Conservation (phyloP, 495 filamentous ascomycete genomes). For the Aspergillus cristatus region DNA sequence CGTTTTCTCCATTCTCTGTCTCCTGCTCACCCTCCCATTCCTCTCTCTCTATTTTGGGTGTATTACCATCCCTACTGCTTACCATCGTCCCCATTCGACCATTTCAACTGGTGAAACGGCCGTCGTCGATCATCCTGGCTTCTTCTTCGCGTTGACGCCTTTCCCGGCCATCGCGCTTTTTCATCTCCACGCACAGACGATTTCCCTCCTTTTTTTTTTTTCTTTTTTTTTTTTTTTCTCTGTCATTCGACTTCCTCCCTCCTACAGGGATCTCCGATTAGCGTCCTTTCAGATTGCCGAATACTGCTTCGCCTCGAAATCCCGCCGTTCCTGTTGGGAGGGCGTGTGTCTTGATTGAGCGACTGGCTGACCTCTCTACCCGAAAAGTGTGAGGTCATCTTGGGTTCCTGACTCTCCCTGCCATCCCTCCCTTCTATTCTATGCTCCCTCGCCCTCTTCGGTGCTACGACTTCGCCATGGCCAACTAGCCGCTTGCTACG, state of each 20-base stretch:
- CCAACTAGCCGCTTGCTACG: conserved; percentile 28
- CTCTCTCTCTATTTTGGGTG: conserved; percentile 13
- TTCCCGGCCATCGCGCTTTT: conserved; percentile 27
- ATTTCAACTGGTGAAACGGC: conserved; percentile 15
- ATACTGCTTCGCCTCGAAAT: too few relatives aligned
- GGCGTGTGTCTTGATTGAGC: too few relatives aligned
- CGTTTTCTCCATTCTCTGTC: conserved; percentile 1
- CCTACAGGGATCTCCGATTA: too few relatives aligned
- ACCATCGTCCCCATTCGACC: neutral
- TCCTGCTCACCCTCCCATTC: conserved; percentile 2
- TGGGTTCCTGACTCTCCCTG: too few relatives aligned
- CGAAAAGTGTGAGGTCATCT: too few relatives aligned
- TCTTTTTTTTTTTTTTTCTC: conserved; percentile 2
- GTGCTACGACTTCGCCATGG: conserved; percentile 33
- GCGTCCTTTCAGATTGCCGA: too few relatives aligned
- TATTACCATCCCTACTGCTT: too few relatives aligned
- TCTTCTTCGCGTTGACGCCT: conserved; percentile 29
- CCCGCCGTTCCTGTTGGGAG: too few relatives aligned
- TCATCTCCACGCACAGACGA: conserved; percentile 32
- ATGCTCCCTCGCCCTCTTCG: too few relatives aligned
- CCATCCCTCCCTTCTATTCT: too few relatives aligned
- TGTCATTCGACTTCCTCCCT: conserved; percentile 4
- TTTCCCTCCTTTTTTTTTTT: conserved; percentile 12
- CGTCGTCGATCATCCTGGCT: conserved; percentile 24
- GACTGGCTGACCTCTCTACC: too few relatives aligned